Percentiles rank a stretch among this genome's conserved stretches.
phyloP scores from a whole-genome alignment of 768 basidiomycete genomes.

The Naganishia vaughanmartiniae region DNA sequence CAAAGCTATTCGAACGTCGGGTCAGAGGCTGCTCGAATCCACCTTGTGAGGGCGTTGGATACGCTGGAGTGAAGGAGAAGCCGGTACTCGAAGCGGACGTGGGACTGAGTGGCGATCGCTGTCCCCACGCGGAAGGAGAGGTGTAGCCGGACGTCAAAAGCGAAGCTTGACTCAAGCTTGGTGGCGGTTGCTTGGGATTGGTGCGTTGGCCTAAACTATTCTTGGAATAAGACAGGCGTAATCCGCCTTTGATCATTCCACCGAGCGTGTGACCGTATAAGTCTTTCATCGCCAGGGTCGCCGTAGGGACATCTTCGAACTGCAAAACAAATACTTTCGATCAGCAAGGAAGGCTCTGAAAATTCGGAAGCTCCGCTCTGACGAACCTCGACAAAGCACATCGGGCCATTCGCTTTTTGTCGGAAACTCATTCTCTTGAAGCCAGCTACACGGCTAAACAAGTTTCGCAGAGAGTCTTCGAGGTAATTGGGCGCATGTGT shows the following conservation, averaged over 20 bases:
- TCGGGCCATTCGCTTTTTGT: slow-evolving; percentile 94
- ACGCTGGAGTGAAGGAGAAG: slow-evolving; percentile 19
- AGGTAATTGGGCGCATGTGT: slow-evolving; percentile 73
- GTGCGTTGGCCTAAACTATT: slow-evolving; percentile 75
- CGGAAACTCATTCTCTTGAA: slow-evolving; percentile 90
- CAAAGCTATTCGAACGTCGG: slow-evolving; percentile 14
- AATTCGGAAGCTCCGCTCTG: background rate
- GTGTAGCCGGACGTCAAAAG: slow-evolving; percentile 16
- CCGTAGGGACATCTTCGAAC: slow-evolving; percentile 86
- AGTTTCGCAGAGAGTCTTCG: slow-evolving; percentile 77
- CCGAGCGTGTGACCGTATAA: slow-evolving; percentile 87
- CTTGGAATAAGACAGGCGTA: slow-evolving; percentile 94
- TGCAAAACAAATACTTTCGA: slow-evolving; percentile 49
- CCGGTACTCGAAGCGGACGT: slow-evolving; percentile 24
- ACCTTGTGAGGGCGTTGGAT: slow-evolving; percentile 6
- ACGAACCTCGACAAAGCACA: slow-evolving; percentile 96
- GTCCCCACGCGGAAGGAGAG: slow-evolving; percentile 19
- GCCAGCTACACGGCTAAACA: slow-evolving; percentile 76
- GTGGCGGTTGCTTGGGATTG: slow-evolving; percentile 36
- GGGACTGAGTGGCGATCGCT: slow-evolving; percentile 25
- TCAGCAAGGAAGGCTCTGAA: background rate
- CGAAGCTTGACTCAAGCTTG: slow-evolving; percentile 18
- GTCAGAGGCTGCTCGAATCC: background rate
- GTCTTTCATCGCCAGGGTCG: slow-evolving; percentile 81
- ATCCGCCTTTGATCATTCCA: slow-evolving; percentile 92